Evolutionary conservation across 768 basidiomycete species (phyloP), one percentile per base, ranked within the genome.

Genomic region (Suillus subalutaceus): DNA sequence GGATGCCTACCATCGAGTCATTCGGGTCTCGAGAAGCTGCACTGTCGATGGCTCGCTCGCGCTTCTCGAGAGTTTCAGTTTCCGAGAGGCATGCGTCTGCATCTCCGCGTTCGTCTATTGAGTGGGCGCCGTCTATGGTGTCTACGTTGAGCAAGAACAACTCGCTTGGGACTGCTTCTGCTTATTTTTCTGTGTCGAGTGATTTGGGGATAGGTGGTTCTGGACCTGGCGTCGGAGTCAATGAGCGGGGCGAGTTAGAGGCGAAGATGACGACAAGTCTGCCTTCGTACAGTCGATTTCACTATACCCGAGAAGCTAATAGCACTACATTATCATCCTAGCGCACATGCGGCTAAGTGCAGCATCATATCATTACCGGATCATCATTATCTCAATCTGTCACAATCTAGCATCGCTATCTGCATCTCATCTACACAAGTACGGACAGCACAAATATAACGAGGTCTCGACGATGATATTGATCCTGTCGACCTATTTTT

Each of bases 1-100:
- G 92, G 46, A 92, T 93, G 91, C 88, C 90, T 23, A 93, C 92
- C 37, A 93, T 93, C 67, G 90, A 92, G 74, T 88, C 86, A 52
- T 82, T 92, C 74, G 91, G 90, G 48, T 90, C 88, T 20, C 83
- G 85, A 61, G 91, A 93, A 71, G 74, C 67, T 43, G 67, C 66
- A 15, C 55, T 70, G 56, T 62, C 68, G 48, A 80, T 59, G 76
- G 73, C 46, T 78, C 70, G 74, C 68, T 75, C 73, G 26, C 74
- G 69, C 69, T 61, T 78, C 77, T 57, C 72, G 70, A 35, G 32
- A 65, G 68, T 37, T 65, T 61, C 74, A 65, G 50, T 41, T 65
- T 61, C 74, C 65, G 52, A 26, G 46, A 66, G 66, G 16, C 67
- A 69, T 6, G n/a, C 67, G 13, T 67, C 71, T 2, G 23, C 60